Evolutionary conservation across 2,329 filamentous ascomycete genomes (phyloP).

Genomic region (Stachybotrys echinatus): DNA sequence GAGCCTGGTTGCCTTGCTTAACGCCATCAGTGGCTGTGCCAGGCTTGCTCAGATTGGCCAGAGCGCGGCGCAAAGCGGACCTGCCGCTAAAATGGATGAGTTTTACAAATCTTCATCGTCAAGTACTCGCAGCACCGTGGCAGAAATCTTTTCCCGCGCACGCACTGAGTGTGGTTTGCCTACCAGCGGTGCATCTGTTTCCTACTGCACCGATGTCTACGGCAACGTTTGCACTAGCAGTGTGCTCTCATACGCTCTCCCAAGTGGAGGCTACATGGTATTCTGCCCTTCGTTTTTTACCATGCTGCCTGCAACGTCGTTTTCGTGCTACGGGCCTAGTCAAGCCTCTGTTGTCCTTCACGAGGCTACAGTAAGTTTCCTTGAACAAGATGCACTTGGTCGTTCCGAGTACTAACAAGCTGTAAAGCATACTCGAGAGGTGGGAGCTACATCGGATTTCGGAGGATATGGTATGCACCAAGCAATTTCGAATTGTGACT

Average conservation of each 20-base stretch:
- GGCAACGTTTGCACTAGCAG: constrained; percentile 6
- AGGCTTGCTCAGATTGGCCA: constrained; percentile 15
- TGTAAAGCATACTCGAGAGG: neutral
- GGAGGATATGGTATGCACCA: no score
- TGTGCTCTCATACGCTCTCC: constrained; percentile 53
- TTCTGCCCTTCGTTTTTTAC: constrained; percentile 36
- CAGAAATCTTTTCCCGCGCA: constrained; percentile 38
- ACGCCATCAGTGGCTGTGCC: constrained; percentile 45
- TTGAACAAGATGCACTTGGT: no score
- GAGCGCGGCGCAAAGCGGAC: constrained; percentile 37
- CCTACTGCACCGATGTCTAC: constrained; percentile 51
- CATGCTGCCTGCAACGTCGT: neutral
- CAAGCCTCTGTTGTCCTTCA: neutral
- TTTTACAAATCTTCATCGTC: constrained; percentile 52
- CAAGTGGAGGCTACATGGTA: constrained; percentile 43
- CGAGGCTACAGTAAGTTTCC: neutral
- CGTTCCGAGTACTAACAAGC: no score
- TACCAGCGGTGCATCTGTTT: constrained; percentile 36
- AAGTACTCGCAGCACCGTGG: constrained; percentile 36
- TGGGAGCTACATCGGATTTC: neutral
- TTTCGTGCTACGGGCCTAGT: neutral
- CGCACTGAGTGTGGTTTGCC: constrained; percentile 44
- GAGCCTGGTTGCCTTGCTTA: constrained; percentile 29
- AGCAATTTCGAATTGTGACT: no score
- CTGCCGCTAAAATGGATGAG: constrained; percentile 39